Percentiles rank a stretch among this genome's conserved stretches.
These are phyloP conservation scores for Schrenkiella parvula DNA, from an alignment of 345 rosid species.

Conservation along the genomic window DNA sequence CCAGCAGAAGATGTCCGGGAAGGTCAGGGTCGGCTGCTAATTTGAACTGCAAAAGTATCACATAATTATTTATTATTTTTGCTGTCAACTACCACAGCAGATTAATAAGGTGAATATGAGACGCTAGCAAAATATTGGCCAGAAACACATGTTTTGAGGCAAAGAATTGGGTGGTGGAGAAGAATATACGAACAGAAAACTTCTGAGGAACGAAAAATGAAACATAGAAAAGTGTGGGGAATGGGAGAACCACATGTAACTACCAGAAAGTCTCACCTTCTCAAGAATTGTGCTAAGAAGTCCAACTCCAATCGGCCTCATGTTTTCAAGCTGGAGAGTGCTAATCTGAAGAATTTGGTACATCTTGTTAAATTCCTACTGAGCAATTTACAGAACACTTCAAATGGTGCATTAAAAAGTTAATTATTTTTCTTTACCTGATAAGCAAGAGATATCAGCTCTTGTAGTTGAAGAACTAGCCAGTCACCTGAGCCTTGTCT, in stretches of 20 bases:
- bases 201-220: not conserved
- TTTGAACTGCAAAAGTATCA: constrained; percentile 57
- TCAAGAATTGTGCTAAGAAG: constrained; percentile 74
- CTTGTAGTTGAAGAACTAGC: constrained; percentile 87
- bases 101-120: constrained; percentile 6
- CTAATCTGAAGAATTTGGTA: constrained; percentile 57
- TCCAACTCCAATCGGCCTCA: constrained; percentile 90
- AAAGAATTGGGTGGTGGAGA: not conserved
- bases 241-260: constrained; percentile 12
- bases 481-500: constrained; percentile 55
- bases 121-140: constrained; percentile 10
- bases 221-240: not conserved
- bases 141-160: not conserved
- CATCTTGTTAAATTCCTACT: constrained; percentile 18
- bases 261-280: constrained; percentile 51
- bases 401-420: constrained; percentile 4
- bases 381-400: not conserved
- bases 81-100: constrained; percentile 6
- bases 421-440: constrained; percentile 52
- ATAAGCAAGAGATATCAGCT: constrained; percentile 87
- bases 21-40: constrained; percentile 80
- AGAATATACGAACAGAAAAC: not conserved
- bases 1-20: constrained; percentile 87
- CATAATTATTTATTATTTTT: not conserved
- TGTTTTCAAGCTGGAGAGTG: constrained; percentile 91